These are phyloP conservation scores for Psidium friedrichsthalianum DNA, from an alignment of 345 rosid species.

Conservation along the genomic window DNA sequence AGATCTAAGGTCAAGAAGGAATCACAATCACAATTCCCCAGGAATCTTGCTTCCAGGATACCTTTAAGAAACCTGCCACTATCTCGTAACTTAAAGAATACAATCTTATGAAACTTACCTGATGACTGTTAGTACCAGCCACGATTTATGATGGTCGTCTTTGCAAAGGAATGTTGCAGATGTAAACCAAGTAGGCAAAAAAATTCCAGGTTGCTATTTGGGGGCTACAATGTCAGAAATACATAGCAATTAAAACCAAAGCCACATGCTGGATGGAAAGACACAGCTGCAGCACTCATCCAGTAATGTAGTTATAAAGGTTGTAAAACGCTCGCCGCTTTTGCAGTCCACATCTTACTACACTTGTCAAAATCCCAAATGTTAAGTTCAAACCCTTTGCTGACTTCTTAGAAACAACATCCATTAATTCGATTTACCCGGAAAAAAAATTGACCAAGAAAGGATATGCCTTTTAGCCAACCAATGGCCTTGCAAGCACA, in stretches of 20 bases:
- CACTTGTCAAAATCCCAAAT: constrained; percentile 74
- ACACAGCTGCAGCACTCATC: not conserved
- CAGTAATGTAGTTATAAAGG: not conserved
- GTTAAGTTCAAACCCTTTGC: constrained; percentile 74
- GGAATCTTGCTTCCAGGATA: not conserved
- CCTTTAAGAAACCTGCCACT: not conserved
- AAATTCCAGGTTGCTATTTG: constrained; percentile 68
- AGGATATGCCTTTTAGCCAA: not conserved
- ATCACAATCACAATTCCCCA: not conserved
- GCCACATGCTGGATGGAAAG: not conserved
- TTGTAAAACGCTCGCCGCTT: constrained; percentile 41
- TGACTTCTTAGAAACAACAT: constrained; percentile 11
- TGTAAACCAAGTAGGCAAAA: constrained; percentile 88
- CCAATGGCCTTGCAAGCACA: not conserved
- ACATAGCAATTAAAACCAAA: not conserved
- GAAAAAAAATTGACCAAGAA: not conserved
- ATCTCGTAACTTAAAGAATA: not conserved
- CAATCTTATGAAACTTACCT: constrained; percentile 25
- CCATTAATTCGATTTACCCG: not conserved
- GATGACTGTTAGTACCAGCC: constrained; percentile 75
- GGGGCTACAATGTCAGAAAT: constrained; percentile 45
- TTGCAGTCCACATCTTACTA: constrained; percentile 59
- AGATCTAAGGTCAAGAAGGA: not conserved
- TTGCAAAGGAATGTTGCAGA: constrained; percentile 60
- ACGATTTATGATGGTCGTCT: constrained; percentile 76